Conservation (phyloP, 805 yeast species). For the Yarrowia divulgata region DNA sequence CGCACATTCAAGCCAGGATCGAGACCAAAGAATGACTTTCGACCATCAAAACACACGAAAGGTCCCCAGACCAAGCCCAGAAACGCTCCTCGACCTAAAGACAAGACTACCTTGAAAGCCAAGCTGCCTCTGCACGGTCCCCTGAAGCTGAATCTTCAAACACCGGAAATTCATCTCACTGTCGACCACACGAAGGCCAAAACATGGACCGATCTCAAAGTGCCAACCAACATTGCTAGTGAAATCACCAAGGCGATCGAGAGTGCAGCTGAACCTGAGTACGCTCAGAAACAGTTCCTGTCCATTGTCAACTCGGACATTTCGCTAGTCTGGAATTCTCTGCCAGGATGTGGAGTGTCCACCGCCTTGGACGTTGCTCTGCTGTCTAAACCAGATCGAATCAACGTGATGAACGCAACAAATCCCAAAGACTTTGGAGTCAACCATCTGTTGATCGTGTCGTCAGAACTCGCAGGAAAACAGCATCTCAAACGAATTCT, state of each 20-base stretch:
- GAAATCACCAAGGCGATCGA: background rate
- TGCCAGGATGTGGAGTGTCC: constrained; percentile 28
- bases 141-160: background rate
- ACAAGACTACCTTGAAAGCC: background rate
- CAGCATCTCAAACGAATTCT: constrained; percentile 7
- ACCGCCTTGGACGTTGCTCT: constrained; percentile 25
- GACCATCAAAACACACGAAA: background rate
- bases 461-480: constrained; percentile 25
- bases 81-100: constrained; percentile 25
- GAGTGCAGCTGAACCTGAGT: background rate
- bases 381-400: constrained; percentile 2
- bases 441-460: constrained; percentile 29
- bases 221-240: background rate
- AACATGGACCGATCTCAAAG: constrained; percentile 22
- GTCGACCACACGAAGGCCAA: constrained; percentile 23
- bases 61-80: constrained; percentile 1
- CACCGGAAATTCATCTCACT: constrained; percentile 12
- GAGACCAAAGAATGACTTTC: constrained; percentile 11
- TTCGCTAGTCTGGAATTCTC: constrained; percentile 26
- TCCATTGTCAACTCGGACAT: constrained; percentile 26
- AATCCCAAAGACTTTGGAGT: constrained; percentile 7
- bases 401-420: background rate
- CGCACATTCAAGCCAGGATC: constrained; percentile 10
- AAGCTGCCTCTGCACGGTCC: constrained; percentile 21
- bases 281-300: constrained; percentile 22